phyloP scores from a whole-genome alignment of 2,329 filamentous ascomycete species.

The Graphilbum ipis-grandicollis region DNA sequence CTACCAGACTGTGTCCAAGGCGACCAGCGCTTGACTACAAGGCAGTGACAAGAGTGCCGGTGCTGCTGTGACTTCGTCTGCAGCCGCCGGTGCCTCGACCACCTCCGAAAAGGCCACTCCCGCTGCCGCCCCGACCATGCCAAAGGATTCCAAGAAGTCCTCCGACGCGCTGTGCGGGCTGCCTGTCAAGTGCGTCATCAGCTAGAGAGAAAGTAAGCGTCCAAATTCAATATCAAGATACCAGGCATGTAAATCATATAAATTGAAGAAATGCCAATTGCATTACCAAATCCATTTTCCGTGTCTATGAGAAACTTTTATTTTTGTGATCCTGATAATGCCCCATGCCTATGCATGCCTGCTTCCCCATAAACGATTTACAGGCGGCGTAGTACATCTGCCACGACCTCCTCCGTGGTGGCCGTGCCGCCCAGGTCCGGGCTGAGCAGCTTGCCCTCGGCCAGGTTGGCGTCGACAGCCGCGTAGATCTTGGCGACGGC shows the following conservation, averaged over 20 bases:
- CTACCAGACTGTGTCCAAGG: conserved; percentile 58
- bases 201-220: too few relatives aligned
- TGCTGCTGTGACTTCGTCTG: conserved; percentile 7
- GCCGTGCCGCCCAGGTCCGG: conserved; percentile 84
- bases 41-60: conserved; percentile 22
- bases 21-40: conserved; percentile 60
- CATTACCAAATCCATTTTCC: too few relatives aligned
- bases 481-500: conserved; percentile 82
- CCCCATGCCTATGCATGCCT: too few relatives aligned
- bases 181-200: conserved; percentile 8
- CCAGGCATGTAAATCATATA: neutral
- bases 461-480: conserved; percentile 79
- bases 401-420: conserved; percentile 69
- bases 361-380: conserved; percentile 17
- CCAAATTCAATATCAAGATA: neutral
- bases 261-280: too few relatives aligned
- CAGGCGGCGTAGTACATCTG: conserved; percentile 71
- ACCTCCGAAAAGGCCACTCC: conserved; percentile 4
- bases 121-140: conserved; percentile 6
- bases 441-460: conserved; percentile 64
- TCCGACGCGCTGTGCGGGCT: conserved; percentile 8
- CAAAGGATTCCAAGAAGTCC: conserved; percentile 1
- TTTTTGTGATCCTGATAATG: neutral
- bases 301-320: too few relatives aligned
- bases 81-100: conserved; percentile 6